Base-by-base conservation (phyloP, 1,284 basidiomycete species). In the Rhodotorula sp. region DNA sequence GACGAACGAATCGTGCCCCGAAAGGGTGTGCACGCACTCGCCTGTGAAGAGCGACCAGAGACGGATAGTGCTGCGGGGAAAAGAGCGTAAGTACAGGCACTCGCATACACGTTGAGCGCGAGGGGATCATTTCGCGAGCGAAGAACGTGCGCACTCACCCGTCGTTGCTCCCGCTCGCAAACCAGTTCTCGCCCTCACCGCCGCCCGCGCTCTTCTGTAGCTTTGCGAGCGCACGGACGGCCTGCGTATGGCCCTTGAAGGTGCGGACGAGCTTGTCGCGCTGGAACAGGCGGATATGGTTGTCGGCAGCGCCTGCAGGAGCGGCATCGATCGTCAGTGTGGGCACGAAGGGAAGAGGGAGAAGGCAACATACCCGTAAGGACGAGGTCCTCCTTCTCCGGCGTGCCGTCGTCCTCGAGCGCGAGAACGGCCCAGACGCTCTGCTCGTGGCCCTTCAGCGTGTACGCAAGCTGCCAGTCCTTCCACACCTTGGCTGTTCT, bases 401-500 rank as follows among this genome's bases (percentile, higher is more conserved):
- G 6, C 21, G 53, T 34, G 32, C 53, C 53, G 63, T 90, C 88
- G 51, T 78, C 77, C 36, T 91, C 90, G 32, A 97, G 83, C 41
- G 90, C 90, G 55, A 91, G 83, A 19, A 97, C 94, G 13, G 93
- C 91, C 95, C 95, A 98, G 1, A 99, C 94, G 19, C 96, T 91
- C 81, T 94, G 91, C 70, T 90, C 84, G 80, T 99, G 97, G 17
- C 89, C 93, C 78, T 88, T 87, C 64, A 99, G 86, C 73, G 91
- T 90, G 75, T 91, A 88, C 6, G 85, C 85, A 72, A 90, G 85
- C 77, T 89, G 75, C 77, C 80, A 83, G 79, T 91, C 84, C 80
- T 88, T 90, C 97, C 97, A 99, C 0, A 99, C 88, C 82, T 91
- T 91, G 32, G 93, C 96, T 0, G 94, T 94, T 78, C 94, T 96